phyloP scores from a whole-genome alignment of 768 basidiomycete genomes.

The Mycena albidolilacea region DNA sequence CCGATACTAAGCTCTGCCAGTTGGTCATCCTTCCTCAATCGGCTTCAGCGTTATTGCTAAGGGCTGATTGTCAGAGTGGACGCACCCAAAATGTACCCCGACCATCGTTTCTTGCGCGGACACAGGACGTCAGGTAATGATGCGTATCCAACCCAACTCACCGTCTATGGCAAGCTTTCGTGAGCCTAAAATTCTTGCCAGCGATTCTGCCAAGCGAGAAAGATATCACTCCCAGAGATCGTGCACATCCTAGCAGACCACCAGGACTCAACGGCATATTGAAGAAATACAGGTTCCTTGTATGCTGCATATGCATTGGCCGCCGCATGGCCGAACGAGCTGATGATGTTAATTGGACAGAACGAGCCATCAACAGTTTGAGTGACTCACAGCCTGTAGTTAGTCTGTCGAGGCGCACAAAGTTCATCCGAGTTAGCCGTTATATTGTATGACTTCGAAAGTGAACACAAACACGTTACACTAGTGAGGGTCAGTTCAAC shows the following conservation, averaged over 20 bases:
- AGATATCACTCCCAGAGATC: not conserved
- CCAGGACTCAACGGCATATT: not conserved
- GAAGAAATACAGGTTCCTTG: not conserved
- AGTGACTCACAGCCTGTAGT: not conserved
- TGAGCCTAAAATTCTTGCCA: not conserved
- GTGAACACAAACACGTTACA: not conserved
- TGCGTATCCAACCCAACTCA: not conserved
- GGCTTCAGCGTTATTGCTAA: not conserved
- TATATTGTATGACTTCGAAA: not conserved
- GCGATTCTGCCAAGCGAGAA: not conserved
- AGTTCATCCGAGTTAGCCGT: not conserved
- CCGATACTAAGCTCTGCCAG: not conserved
- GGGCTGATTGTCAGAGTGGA: not conserved
- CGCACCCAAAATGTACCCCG: not conserved
- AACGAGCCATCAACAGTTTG: not conserved
- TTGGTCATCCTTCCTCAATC: not conserved
- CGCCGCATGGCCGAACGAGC: not conserved
- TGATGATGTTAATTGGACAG: not conserved
- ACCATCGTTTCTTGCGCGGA: not conserved
- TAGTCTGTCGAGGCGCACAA: not conserved
- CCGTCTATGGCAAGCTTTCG: conserved; percentile 1
- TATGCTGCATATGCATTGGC: not conserved
- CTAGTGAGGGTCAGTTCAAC: not conserved
- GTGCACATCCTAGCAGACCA: not conserved
- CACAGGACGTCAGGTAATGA: not conserved